phyloP scores from a whole-genome alignment of 2,329 filamentous ascomycete genomes.

The Alternaria sp. region DNA sequence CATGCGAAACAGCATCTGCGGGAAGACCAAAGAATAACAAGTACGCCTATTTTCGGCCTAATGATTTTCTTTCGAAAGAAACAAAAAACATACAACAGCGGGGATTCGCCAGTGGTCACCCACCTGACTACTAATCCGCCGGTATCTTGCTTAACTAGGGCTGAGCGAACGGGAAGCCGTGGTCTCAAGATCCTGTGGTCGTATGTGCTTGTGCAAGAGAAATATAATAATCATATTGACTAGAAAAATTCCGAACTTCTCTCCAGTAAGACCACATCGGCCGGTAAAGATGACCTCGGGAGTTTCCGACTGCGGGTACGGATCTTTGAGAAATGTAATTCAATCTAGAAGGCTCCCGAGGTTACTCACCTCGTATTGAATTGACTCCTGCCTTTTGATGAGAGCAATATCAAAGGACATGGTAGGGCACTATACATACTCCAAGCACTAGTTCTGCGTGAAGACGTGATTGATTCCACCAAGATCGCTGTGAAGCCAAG shows the following conservation, averaged over 20 bases:
- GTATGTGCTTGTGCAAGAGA: background rate
- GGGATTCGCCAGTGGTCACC: slow-evolving; percentile 4
- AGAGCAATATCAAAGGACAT: too few species aligned
- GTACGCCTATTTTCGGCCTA: background rate
- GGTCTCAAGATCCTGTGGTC: slow-evolving; percentile 1
- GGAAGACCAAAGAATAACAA: background rate
- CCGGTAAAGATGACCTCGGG: too few species aligned
- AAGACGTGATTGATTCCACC: too few species aligned
- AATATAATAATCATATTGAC: background rate
- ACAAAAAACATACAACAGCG: background rate
- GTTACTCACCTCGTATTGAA: too few species aligned
- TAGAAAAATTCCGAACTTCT: background rate
- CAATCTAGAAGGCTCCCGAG: too few species aligned
- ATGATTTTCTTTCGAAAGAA: background rate
- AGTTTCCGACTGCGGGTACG: too few species aligned
- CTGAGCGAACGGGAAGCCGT: slow-evolving; percentile 2
- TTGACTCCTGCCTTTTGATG: too few species aligned
- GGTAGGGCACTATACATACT: too few species aligned
- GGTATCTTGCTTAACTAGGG: slow-evolving; percentile 3
- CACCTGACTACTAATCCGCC: slow-evolving; percentile 1
- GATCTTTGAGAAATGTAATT: too few species aligned
- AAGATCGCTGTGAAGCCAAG: too few species aligned
- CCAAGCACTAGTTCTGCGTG: too few species aligned
- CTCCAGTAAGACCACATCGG: too few species aligned
- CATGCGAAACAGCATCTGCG: background rate